Conservation (phyloP, 2,329 filamentous ascomycete genomes). For the Drechslera avenae region DNA sequence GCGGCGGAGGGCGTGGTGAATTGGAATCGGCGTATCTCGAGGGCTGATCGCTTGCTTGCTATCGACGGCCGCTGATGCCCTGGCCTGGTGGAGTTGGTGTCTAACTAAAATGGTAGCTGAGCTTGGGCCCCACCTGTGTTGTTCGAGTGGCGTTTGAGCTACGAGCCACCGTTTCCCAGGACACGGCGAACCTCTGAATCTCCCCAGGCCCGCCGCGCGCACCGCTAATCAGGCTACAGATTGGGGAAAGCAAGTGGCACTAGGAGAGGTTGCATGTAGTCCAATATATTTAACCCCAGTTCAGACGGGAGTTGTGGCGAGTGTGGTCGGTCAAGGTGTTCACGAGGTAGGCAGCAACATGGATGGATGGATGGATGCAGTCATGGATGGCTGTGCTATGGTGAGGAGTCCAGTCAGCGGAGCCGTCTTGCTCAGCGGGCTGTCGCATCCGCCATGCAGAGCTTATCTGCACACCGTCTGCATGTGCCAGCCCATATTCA, state of each 20-base stretch:
- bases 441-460: not conserved
- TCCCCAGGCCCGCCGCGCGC: not conserved
- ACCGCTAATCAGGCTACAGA: slow-evolving; percentile 5
- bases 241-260: slow-evolving; percentile 11
- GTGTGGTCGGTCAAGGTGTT: slow-evolving; percentile 11
- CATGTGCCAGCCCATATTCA: no score
- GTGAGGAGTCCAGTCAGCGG: slow-evolving; percentile 13
- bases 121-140: not conserved
- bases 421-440: slow-evolving; percentile 4
- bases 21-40: not conserved
- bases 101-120: slow-evolving; percentile 23
- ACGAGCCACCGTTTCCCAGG: not conserved
- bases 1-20: not conserved
- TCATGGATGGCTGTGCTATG: slow-evolving; percentile 5
- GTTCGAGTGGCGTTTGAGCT: not conserved
- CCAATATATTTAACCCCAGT: slow-evolving; percentile 1
- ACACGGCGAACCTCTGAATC: no score
- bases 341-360: slow-evolving; percentile 15
- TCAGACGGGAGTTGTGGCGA: no score
- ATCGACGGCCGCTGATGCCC: slow-evolving; percentile 1
- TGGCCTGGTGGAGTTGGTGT: not conserved
- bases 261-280: slow-evolving; percentile 3
- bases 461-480: no score
- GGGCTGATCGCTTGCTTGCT: slow-evolving; percentile 10
- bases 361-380: not conserved